Conservation (phyloP, 805 yeast species). For the Citeromyces nyonsensis region DNA sequence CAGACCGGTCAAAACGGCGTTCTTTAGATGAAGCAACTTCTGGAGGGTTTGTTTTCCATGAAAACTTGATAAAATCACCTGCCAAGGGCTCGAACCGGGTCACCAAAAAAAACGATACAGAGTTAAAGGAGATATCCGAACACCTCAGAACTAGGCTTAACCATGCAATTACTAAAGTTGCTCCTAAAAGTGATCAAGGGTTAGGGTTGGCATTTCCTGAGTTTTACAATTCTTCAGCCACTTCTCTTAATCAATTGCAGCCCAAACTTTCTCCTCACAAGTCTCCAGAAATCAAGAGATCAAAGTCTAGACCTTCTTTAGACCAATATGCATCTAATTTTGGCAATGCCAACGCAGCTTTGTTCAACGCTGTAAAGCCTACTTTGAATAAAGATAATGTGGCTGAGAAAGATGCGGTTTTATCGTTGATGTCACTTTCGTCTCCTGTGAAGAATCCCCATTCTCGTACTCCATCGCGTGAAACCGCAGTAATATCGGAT, state of each 20-base stretch:
- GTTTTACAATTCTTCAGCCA: constrained; percentile 1
- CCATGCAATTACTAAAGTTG: constrained; percentile 17
- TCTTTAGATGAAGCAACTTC: constrained; percentile 4
- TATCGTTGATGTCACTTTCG: constrained; percentile 37
- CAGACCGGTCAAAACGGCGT: constrained; percentile 9
- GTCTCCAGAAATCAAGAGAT: not conserved
- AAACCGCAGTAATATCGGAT: not conserved
- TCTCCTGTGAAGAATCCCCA: constrained; percentile 25
- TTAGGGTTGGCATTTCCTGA: constrained; percentile 2
- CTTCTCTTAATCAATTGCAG: not conserved
- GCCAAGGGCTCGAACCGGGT: constrained; percentile 11
- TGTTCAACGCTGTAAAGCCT: not conserved
- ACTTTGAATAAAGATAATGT: constrained; percentile 6
- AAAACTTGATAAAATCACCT: constrained; percentile 9
- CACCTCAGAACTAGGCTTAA: constrained; percentile 18
- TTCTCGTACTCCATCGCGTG: constrained; percentile 5
- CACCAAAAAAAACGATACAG: constrained; percentile 13
- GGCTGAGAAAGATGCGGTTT: constrained; percentile 38
- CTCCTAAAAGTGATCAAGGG: constrained; percentile 12
- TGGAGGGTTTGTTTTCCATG: constrained; percentile 11
- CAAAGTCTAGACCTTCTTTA: not conserved
- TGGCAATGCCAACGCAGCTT: not conserved
- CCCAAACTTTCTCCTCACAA: constrained; percentile 1
- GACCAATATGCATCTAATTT: not conserved
- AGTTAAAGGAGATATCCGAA: constrained; percentile 18